phyloP scores from a whole-genome alignment of 805 yeast species.

The Starmerella gropengiesseri region DNA sequence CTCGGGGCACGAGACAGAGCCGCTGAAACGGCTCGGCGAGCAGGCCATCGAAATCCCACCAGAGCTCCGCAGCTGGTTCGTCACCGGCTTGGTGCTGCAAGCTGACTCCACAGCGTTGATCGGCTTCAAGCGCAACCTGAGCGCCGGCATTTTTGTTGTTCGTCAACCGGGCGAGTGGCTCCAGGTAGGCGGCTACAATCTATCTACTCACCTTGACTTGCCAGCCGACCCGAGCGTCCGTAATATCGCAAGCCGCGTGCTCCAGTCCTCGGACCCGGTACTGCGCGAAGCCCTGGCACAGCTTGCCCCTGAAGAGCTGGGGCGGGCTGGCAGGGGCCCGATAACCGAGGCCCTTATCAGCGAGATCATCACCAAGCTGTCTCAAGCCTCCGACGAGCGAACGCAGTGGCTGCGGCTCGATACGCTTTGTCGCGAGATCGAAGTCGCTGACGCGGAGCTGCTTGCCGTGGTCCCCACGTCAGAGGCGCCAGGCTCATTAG shows the following conservation, averaged over 20 bases:
- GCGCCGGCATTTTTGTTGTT: slow-evolving; percentile 11
- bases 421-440: slow-evolving; percentile 60
- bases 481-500: slow-evolving; percentile 3
- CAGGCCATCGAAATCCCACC: not conserved
- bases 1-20: not conserved
- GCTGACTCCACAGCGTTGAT: slow-evolving; percentile 9
- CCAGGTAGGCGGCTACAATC: slow-evolving; percentile 10
- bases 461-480: slow-evolving; percentile 35
- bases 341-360: not conserved
- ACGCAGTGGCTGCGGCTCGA: slow-evolving; percentile 61
- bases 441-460: slow-evolving; percentile 49
- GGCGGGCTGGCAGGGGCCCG: too few relatives aligned
- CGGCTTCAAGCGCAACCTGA: slow-evolving; percentile 18
- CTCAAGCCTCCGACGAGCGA: slow-evolving; percentile 26
- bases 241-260: not conserved
- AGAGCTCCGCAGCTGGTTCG: slow-evolving; percentile 17
- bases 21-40: not conserved
- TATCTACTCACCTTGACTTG: slow-evolving; percentile 4
- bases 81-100: slow-evolving; percentile 10
- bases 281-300: slow-evolving; percentile 1
- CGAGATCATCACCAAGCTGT: not conserved
- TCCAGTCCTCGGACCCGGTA: not conserved
- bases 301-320: not conserved
- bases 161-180: slow-evolving; percentile 8
- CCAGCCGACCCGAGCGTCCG: slow-evolving; percentile 1